Evolutionary conservation across 177 flowering plant species (phyloP), one percentile per base, ranked within the genome.

Genomic region (Telopea speciosissima): DNA sequence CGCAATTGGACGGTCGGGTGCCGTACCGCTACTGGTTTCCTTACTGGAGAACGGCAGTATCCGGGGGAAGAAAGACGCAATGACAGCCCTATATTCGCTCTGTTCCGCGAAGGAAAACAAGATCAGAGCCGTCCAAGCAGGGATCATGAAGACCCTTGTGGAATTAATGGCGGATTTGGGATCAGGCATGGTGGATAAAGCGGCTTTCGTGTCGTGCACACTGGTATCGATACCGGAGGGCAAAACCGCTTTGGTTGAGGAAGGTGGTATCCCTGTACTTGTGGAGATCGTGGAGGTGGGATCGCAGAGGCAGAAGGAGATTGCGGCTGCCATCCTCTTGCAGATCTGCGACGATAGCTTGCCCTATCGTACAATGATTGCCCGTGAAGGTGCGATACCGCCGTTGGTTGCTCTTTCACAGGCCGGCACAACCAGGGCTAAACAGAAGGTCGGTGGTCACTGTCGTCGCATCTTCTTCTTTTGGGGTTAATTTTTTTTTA

Each of bases 381-480:
- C 87, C 26, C 87, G 97, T n/a, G 98, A 94, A 82, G 98, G 98
- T 8, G 95, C 97, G 25, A 82, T 94, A 62, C 97, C 98, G 21
- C 95, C 97, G 14, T 67, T 91, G 65, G 83, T 93, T 26, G 90
- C 96, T 7, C 75, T 91, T 79, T 85, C 97, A 0, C 95, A 94
- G 68, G 74, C 92, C 75, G 93, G 90, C 72, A 88, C 96, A 17
- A 84, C 74, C 71, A 85, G 90, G 24, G 89, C 88, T 69, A 88
- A 83, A 75, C 90, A 89, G 70, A 94, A 92, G 98, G 98, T 89
- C 23, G 74, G 76, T 24, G 74, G 76, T 66, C 33, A 33, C 59
- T 31, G 5, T 21, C 8, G 4, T 28, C 2, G 31, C 31, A n/a
- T 58, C 3, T 28, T 28, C 31, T 28, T 28, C 31, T 28, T 45